phyloP scores from a whole-genome alignment of 371 early-diverging fungal species.

The Lichtheimia corymbifera region DNA sequence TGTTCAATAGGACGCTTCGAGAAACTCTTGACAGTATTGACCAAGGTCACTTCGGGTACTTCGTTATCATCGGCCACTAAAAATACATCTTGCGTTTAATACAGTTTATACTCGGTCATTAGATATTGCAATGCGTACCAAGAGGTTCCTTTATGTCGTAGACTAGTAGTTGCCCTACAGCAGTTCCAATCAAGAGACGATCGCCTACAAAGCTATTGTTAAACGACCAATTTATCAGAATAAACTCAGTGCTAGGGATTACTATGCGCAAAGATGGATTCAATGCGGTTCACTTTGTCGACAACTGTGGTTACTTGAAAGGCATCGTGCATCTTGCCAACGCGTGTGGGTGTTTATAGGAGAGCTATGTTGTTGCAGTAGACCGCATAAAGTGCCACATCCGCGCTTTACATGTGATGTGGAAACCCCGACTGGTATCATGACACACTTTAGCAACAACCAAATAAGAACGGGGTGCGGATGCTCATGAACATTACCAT shows the following conservation, averaged over 20 bases:
- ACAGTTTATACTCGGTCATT: background rate
- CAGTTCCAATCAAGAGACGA: slow-evolving; percentile 73
- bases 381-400: too few species aligned
- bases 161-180: slow-evolving; percentile 67
- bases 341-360: too few species aligned
- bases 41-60: slow-evolving; percentile 54
- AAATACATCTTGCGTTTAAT: background rate
- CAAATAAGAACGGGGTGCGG: too few species aligned
- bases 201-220: slow-evolving; percentile 50
- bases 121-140: slow-evolving; percentile 27
- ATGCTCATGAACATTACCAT: too few species aligned
- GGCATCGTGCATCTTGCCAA: slow-evolving; percentile 61
- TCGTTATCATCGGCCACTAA: slow-evolving; percentile 56
- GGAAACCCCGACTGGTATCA: too few species aligned
- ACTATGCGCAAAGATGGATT: slow-evolving; percentile 70
- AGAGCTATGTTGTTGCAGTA: too few species aligned
- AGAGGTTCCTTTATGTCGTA: slow-evolving; percentile 70
- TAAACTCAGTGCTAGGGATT: slow-evolving; percentile 3
- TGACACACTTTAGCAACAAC: too few species aligned
- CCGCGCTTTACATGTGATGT: too few species aligned
- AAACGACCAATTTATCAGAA: background rate
- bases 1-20: slow-evolving; percentile 75
- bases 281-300: slow-evolving; percentile 63
- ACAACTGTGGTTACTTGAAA: slow-evolving; percentile 69
- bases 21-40: slow-evolving; percentile 71